These are phyloP conservation scores for Candida endomychidarum DNA, from an alignment of 805 yeast genomes.

Conservation along the genomic window DNA sequence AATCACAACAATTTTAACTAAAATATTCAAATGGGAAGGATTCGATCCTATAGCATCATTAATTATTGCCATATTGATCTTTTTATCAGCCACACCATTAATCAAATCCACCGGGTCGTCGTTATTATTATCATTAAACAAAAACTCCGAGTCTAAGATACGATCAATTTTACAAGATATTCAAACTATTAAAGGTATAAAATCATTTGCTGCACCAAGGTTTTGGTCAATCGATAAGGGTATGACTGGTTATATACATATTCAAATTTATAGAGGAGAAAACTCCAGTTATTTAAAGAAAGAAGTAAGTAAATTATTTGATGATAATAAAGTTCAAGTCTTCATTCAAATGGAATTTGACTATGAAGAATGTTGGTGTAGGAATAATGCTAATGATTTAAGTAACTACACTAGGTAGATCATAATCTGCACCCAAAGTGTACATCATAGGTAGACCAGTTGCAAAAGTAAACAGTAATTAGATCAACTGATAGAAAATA, in stretches of 20 bases:
- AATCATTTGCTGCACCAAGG: conserved; percentile 83
- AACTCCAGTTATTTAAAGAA: conserved; percentile 59
- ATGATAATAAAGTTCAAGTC: conserved; percentile 47
- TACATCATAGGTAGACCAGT: too few species aligned
- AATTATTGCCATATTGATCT: conserved; percentile 77
- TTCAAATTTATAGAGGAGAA: conserved; percentile 70
- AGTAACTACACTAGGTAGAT: conserved; percentile 2
- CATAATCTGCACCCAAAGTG: too few species aligned
- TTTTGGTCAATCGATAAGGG: conserved; percentile 67
- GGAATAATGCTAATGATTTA: conserved; percentile 19
- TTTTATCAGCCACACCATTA: conserved; percentile 80
- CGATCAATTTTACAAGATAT: conserved; percentile 69
- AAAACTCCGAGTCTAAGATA: conserved; percentile 59
- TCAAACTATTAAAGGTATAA: conserved; percentile 71
- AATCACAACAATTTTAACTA: conserved; percentile 78
- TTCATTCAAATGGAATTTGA: conserved; percentile 70
- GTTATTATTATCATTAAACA: conserved; percentile 61
- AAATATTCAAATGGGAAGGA: conserved; percentile 64
- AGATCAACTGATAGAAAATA: too few species aligned
- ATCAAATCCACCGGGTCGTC: conserved; percentile 77
- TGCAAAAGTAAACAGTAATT: too few species aligned
- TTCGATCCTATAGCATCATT: conserved; percentile 93
- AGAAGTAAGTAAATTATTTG: conserved; percentile 57
- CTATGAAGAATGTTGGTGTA: conserved; percentile 69
- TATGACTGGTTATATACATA: conserved; percentile 70